These are phyloP conservation scores for Colletotrichum sp. DNA, from an alignment of 2,329 filamentous ascomycete species.

Conservation along the genomic window DNA sequence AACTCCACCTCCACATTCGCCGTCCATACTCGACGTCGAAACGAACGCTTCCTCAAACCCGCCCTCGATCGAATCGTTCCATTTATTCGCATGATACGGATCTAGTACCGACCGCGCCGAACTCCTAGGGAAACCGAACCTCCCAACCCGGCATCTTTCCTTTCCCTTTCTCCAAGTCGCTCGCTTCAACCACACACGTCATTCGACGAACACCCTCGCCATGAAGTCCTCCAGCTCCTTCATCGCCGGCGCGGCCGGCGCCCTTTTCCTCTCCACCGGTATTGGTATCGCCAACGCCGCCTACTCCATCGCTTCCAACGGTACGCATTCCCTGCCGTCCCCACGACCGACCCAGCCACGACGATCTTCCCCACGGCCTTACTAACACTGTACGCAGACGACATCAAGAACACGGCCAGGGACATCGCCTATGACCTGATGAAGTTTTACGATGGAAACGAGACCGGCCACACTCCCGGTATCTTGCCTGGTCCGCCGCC, in stretches of 20 bases:
- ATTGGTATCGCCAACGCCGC: conserved; percentile 2
- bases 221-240: conserved; percentile 5
- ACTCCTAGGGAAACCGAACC: background rate
- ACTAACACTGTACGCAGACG: conserved; percentile 36
- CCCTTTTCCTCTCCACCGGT: background rate
- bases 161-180: background rate
- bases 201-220: background rate
- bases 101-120: background rate
- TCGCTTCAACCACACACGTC: conserved; percentile 9
- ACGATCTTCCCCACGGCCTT: background rate
- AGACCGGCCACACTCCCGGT: conserved; percentile 57
- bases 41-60: background rate
- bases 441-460: conserved; percentile 55
- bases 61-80: background rate
- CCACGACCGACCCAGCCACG: background rate
- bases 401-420: conserved; percentile 49
- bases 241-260: conserved; percentile 2
- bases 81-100: conserved; percentile 3
- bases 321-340: background rate
- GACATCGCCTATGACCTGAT: conserved; percentile 57
- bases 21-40: background rate
- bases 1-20: background rate
- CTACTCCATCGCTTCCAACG: conserved; percentile 12
- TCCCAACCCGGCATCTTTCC: background rate
- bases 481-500: conserved; percentile 62